Evolutionary conservation across 306 rosid species (phyloP).

Genomic region (Cotoneaster glaucophyllus): DNA sequence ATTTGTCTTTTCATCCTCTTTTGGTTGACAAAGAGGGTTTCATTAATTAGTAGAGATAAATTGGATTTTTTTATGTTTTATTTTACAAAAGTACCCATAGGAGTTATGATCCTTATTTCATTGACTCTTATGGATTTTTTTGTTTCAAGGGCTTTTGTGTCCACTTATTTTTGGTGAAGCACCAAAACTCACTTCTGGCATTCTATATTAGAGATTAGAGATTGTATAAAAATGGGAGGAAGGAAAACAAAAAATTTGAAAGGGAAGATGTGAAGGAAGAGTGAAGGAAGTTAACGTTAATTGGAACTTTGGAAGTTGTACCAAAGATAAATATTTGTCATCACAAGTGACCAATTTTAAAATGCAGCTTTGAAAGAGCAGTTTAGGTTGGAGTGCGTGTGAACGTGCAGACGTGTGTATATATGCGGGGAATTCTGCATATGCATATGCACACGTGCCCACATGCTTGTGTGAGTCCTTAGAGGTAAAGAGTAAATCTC

Average conservation of each 20-base stretch:
- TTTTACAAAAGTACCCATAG: no score
- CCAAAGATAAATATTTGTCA: background rate
- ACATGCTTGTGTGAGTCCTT: constrained; percentile 48
- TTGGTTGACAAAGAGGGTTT: no score
- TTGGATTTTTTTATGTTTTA: no score
- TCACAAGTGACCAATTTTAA: constrained; percentile 9
- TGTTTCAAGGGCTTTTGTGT: no score
- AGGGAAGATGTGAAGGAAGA: background rate
- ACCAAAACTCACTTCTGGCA: no score
- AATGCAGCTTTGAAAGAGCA: constrained; percentile 5
- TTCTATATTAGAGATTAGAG: no score
- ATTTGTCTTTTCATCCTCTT: no score
- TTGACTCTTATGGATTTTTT: no score
- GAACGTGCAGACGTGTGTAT: constrained; percentile 90
- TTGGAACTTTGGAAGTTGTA: constrained; percentile 29
- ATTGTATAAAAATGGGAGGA: background rate
- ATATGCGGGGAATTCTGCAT: constrained; percentile 66
- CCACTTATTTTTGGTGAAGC: no score
- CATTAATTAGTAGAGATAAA: no score
- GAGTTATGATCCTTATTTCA: no score
- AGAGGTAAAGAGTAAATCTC: constrained; percentile 16
- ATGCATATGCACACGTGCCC: constrained; percentile 66
- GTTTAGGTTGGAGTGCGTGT: constrained; percentile 64
- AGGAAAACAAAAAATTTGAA: background rate
- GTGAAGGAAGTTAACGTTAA: background rate